phyloP scores from a whole-genome alignment of 306 rosid species.

The Cicer bijugum region DNA sequence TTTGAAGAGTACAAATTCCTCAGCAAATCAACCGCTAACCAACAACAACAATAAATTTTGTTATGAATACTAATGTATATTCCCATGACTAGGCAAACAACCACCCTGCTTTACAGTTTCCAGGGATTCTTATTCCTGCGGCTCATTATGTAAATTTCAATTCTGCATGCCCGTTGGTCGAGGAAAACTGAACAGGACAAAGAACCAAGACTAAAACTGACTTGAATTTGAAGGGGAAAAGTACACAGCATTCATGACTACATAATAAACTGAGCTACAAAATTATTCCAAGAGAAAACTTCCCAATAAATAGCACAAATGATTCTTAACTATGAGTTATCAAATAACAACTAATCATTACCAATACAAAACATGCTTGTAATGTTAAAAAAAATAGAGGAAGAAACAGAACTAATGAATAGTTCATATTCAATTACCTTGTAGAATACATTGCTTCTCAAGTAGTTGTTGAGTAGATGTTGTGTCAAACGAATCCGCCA shows the following conservation, averaged over 20 bases:
- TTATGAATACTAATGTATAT: slow-evolving; percentile 29
- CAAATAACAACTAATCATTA: slow-evolving; percentile 29
- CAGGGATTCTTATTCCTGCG: slow-evolving; percentile 27
- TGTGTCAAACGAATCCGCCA: slow-evolving; percentile 97
- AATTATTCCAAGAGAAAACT: slow-evolving; percentile 6
- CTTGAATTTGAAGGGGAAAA: slow-evolving; percentile 26
- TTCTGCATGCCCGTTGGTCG: slow-evolving; percentile 17
- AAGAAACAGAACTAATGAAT: slow-evolving; percentile 23
- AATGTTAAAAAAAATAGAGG: slow-evolving; percentile 11
- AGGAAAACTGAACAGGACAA: slow-evolving; percentile 30
- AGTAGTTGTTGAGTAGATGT: slow-evolving; percentile 80
- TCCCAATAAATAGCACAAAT: slow-evolving; percentile 29
- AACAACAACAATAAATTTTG: slow-evolving; percentile 14
- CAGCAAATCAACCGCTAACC: slow-evolving; percentile 16
- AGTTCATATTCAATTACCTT: slow-evolving; percentile 63
- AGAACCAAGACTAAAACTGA: slow-evolving; percentile 26
- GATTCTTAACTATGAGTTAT: slow-evolving; percentile 16
- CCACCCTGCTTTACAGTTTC: slow-evolving; percentile 33
- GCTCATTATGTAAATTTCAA: slow-evolving; percentile 9
- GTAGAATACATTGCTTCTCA: slow-evolving; percentile 90
- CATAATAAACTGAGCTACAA: slow-evolving; percentile 11
- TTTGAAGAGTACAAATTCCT: slow-evolving; percentile 30
- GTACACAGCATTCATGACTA: neutral
- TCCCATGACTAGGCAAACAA: slow-evolving; percentile 26
- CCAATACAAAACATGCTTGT: slow-evolving; percentile 32